phyloP scores from a whole-genome alignment of 2,329 filamentous ascomycete species.

The Fusarium duplospermum region DNA sequence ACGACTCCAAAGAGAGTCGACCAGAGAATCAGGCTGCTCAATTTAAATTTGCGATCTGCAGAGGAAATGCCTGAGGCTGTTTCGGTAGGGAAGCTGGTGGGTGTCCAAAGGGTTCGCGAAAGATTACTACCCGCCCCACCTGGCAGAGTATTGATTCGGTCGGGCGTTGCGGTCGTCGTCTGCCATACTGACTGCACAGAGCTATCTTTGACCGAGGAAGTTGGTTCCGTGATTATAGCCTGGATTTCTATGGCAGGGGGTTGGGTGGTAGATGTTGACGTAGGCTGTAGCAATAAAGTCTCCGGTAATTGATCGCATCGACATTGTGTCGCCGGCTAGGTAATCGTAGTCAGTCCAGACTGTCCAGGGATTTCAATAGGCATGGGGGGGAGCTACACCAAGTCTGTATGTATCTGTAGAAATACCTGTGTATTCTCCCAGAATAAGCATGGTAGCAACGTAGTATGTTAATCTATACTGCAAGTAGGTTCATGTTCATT shows the following conservation, averaged over 20 bases:
- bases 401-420: too few species aligned
- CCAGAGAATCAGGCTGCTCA: constrained; percentile 1
- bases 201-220: not conserved
- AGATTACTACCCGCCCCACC: constrained; percentile 4
- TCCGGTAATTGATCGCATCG: too few species aligned
- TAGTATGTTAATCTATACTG: too few species aligned
- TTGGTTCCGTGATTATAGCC: not conserved
- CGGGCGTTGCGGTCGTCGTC: not conserved
- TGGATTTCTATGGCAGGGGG: not conserved
- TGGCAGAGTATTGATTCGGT: constrained; percentile 2
- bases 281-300: too few species aligned
- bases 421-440: too few species aligned
- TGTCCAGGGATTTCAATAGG: too few species aligned
- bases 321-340: too few species aligned
- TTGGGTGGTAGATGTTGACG: too few species aligned
- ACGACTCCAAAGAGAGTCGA: not conserved
- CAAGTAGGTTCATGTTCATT: too few species aligned
- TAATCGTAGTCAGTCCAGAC: too few species aligned
- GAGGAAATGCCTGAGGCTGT: constrained; percentile 1
- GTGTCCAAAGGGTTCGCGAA: constrained; percentile 7
- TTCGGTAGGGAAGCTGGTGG: constrained; percentile 3
- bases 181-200: not conserved
- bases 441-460: too few species aligned
- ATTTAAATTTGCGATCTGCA: not conserved
- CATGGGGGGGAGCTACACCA: too few species aligned